phyloP scores from a whole-genome alignment of 176 grass and related monocot species.

The Tillandsia leiboldiana region DNA sequence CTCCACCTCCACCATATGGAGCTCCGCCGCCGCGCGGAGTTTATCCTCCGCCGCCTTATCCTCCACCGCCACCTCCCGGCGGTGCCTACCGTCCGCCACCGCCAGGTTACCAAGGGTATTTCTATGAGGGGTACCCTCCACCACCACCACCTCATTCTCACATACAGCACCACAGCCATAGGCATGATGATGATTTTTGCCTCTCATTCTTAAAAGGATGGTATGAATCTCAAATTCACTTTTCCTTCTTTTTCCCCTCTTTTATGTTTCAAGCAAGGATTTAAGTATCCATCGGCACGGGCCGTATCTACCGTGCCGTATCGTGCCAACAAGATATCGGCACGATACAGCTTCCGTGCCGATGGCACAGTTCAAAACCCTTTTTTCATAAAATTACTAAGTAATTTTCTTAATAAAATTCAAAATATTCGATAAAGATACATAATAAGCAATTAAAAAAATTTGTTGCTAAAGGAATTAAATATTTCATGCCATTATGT shows the following conservation, averaged over 20 bases:
- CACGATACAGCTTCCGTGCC: too few relatives aligned
- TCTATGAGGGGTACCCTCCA: conserved; percentile 30
- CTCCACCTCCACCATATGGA: conserved; percentile 16
- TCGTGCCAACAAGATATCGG: too few relatives aligned
- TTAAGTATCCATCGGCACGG: too few relatives aligned
- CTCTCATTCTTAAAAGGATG: conserved; percentile 86
- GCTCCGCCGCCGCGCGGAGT: conserved; percentile 16
- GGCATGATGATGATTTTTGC: conserved; percentile 40
- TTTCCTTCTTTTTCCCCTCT: neutral
- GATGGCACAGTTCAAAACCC: too few relatives aligned
- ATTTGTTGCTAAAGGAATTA: too few relatives aligned
- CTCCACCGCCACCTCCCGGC: conserved; percentile 6
- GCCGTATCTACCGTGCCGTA: too few relatives aligned
- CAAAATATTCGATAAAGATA: too few relatives aligned
- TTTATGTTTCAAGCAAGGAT: too few relatives aligned
- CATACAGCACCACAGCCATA: conserved; percentile 33
- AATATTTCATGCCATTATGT: too few relatives aligned
- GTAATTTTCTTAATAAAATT: too few relatives aligned
- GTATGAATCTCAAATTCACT: conserved; percentile 26
- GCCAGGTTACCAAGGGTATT: conserved; percentile 86
- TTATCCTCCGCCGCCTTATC: conserved; percentile 16
- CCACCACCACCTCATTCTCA: conserved; percentile 27
- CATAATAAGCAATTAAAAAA: too few relatives aligned
- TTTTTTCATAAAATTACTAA: too few relatives aligned
- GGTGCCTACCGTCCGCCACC: conserved; percentile 14